Evolutionary conservation across 2,329 filamentous ascomycete genomes (phyloP).

Genomic region (Falciphora oryzae): DNA sequence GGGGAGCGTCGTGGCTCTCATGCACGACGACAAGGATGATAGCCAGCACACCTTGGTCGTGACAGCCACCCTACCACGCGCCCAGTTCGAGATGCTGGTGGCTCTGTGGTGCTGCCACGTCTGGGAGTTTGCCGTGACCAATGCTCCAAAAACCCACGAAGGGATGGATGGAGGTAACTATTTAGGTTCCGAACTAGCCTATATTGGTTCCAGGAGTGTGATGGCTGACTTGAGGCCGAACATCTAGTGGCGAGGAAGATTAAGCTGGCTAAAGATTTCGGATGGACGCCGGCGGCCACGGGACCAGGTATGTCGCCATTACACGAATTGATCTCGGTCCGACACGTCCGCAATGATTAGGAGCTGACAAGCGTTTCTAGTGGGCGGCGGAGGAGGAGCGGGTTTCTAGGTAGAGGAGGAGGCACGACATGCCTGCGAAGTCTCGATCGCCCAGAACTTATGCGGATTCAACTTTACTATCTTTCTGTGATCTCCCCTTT

Average conservation of each 20-base stretch:
- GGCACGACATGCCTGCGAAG: too few species aligned
- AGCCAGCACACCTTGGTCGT: background rate
- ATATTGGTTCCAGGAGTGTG: background rate
- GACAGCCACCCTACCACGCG: constrained; percentile 2
- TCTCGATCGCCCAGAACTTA: too few species aligned
- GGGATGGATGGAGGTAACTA: background rate
- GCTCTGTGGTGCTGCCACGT: constrained; percentile 7
- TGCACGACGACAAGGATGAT: constrained; percentile 1
- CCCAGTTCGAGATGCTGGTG: constrained; percentile 6
- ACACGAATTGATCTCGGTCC: background rate
- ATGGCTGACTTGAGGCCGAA: background rate
- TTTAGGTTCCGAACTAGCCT: background rate
- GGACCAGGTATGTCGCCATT: background rate
- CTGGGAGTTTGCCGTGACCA: background rate
- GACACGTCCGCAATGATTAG: too few species aligned
- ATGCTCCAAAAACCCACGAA: constrained; percentile 3
- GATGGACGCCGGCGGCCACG: background rate
- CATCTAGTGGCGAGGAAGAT: constrained; percentile 1
- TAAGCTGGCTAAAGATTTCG: background rate
- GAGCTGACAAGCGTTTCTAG: background rate
- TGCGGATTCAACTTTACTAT: too few species aligned
- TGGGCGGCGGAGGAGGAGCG: background rate
- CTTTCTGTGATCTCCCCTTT: too few species aligned
- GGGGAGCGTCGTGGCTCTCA: background rate
- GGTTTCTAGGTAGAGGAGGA: background rate